Conservation (phyloP, 345 rosid genomes). For the Eucalyptus virginea region DNA sequence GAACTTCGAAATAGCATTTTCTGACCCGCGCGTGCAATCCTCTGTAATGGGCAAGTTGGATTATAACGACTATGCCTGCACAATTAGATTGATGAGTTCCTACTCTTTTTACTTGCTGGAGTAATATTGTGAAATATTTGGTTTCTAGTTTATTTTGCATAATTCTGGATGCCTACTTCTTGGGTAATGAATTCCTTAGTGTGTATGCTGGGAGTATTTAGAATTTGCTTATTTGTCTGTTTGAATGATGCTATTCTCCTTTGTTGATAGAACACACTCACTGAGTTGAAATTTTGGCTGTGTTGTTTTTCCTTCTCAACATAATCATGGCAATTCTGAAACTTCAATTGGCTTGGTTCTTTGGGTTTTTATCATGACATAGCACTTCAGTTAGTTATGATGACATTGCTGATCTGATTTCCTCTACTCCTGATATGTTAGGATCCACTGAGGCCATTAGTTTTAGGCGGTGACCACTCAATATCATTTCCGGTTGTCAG, state of each 20-base stretch:
- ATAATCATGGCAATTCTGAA: background rate
- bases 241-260: background rate
- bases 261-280: background rate
- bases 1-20: background rate
- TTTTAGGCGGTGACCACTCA: conserved; percentile 97
- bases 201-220: background rate
- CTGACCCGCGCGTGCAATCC: background rate
- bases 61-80: background rate
- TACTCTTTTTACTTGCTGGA: background rate
- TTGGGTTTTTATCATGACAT: background rate
- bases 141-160: background rate
- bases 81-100: background rate
- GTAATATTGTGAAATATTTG: background rate
- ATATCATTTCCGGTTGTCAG: conserved; percentile 87
- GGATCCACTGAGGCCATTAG: conserved; percentile 83
- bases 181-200: background rate
- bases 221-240: background rate
- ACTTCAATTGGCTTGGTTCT: background rate
- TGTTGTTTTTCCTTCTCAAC: background rate
- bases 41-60: background rate
- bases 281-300: background rate
- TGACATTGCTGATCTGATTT: background rate
- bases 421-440: background rate
- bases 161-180: background rate
- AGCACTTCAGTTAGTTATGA: background rate